Evolutionary conservation across 495 filamentous ascomycete genomes (phyloP).

Genomic region (Podospora pseudocomata): DNA sequence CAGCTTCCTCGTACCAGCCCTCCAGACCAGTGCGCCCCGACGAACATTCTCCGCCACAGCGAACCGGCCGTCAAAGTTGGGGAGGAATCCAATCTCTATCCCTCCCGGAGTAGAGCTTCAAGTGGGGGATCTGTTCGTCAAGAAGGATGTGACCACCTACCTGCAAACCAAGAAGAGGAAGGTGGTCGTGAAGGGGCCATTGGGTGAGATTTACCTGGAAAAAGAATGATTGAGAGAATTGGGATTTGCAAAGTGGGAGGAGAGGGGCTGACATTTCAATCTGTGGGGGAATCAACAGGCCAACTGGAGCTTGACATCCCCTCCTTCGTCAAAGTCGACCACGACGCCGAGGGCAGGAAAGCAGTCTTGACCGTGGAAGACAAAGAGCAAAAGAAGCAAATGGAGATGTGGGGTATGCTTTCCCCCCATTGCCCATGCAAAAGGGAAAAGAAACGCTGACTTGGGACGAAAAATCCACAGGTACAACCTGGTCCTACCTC

Average conservation of each 20-base stretch:
- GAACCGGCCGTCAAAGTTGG: constrained; percentile 70
- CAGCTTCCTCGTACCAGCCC: constrained; percentile 71
- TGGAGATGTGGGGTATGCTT: constrained; percentile 94
- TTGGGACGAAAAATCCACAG: constrained; percentile 39
- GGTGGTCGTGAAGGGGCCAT: constrained; percentile 69
- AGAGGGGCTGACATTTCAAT: constrained; percentile 9
- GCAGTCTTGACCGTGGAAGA: constrained; percentile 66
- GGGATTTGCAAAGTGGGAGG: background rate
- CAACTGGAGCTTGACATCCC: constrained; percentile 70
- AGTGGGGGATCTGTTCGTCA: constrained; percentile 55
- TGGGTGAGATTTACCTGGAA: constrained; percentile 51
- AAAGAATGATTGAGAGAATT: background rate
- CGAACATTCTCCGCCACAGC: constrained; percentile 71
- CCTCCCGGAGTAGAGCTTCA: constrained; percentile 77
- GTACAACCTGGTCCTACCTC: constrained; percentile 83
- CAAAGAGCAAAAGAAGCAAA: constrained; percentile 61
- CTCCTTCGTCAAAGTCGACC: constrained; percentile 63
- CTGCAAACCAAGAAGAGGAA: constrained; percentile 53
- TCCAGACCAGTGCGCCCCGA: constrained; percentile 46
- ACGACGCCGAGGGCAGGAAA: constrained; percentile 57
- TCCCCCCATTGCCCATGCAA: background rate
- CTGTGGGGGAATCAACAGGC: constrained; percentile 38
- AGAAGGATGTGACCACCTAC: constrained; percentile 51
- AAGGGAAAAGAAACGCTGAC: constrained; percentile 20
- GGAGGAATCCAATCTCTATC: constrained; percentile 73